Conservation (phyloP, 805 yeast species). For the Metschnikowia colocasiae region DNA sequence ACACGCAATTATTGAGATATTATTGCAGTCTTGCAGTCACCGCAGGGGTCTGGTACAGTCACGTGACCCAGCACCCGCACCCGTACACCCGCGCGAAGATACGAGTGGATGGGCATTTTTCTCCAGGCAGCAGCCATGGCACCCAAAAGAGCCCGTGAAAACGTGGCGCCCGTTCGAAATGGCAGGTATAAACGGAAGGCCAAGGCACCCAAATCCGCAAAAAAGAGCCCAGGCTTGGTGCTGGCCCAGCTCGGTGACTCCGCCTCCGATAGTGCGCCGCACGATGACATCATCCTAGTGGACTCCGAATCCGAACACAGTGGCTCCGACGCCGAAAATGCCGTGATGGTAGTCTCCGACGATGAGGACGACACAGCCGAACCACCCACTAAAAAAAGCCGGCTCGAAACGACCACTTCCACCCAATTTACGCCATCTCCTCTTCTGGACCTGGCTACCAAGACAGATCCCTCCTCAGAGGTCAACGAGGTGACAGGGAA, state of each 20-base stretch:
- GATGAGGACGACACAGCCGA: constrained; percentile 19
- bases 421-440: background rate
- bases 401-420: background rate
- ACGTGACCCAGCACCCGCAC: too few species aligned
- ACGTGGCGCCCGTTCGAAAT: constrained; percentile 5
- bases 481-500: constrained; percentile 41
- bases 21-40: too few species aligned
- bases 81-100: constrained; percentile 3
- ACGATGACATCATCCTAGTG: constrained; percentile 7
- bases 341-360: constrained; percentile 30
- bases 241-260: background rate
- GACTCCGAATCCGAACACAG: constrained; percentile 1
- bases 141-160: constrained; percentile 10
- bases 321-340: constrained; percentile 24
- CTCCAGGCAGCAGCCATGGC: constrained; percentile 6
- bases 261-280: background rate
- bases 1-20: too few species aligned
- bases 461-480: background rate
- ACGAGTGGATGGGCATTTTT: background rate
- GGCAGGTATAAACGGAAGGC: constrained; percentile 1
- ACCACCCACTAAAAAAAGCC: constrained; percentile 4
- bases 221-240: background rate
- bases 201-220: background rate
- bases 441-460: background rate
- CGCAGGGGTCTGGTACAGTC: too few species aligned